A percentile compares a stretch with the other conserved stretches of the same genome.
These are phyloP conservation scores for Phialocephala sp. DNA, from an alignment of 2,329 filamentous ascomycete genomes.

Conservation along the genomic window DNA sequence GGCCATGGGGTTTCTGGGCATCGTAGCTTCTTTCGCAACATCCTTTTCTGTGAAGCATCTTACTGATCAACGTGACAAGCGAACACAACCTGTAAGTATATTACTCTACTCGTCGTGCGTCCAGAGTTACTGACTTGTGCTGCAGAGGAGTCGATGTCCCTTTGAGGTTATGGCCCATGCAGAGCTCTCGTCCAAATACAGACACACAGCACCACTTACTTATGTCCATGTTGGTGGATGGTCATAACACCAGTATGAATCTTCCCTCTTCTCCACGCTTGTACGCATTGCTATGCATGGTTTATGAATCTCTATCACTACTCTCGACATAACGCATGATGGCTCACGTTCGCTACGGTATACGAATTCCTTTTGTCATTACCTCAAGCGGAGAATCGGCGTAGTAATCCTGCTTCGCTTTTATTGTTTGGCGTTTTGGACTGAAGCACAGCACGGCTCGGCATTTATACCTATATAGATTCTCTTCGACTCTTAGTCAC, in stretches of 20 bases:
- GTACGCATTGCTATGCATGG: neutral
- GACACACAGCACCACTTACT: conserved; percentile 1
- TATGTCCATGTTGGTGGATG: conserved; percentile 12
- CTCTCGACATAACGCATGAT: neutral
- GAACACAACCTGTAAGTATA: conserved; percentile 15
- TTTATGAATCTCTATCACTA: conserved; percentile 1
- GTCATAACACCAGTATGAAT: conserved; percentile 7
- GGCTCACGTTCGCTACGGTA: neutral
- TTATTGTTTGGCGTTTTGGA: conserved; percentile 8
- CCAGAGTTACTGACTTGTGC: neutral
- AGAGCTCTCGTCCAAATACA: conserved; percentile 4
- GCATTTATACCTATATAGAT: conserved; percentile 6
- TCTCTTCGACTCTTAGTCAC: neutral
- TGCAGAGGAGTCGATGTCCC: conserved; percentile 16
- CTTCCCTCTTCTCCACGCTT: neutral
- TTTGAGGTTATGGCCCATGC: conserved; percentile 14
- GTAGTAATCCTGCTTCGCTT: neutral
- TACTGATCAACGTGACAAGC: conserved; percentile 7
- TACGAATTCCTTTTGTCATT: neutral
- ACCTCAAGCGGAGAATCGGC: neutral
- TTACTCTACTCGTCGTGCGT: neutral
- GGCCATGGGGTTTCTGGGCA: conserved; percentile 33
- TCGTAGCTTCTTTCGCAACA: conserved; percentile 31
- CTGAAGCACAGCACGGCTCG: neutral
- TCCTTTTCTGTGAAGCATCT: conserved; percentile 31